Conservation (phyloP, 768 basidiomycete genomes). For the Butyriboletus loyo region DNA sequence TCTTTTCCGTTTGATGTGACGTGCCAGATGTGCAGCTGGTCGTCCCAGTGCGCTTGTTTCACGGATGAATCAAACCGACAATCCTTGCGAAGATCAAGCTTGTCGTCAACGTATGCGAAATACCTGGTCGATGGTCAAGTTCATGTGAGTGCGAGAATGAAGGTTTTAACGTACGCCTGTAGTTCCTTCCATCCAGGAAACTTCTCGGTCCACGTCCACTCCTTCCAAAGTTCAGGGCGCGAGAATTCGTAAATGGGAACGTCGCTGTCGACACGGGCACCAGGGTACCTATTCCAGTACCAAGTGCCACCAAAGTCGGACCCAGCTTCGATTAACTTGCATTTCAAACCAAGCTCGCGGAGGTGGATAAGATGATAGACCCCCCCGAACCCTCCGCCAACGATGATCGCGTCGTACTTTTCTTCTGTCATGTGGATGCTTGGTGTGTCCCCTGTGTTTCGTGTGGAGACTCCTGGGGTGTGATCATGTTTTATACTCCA, state of each 20-base stretch:
- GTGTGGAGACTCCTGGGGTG: background rate
- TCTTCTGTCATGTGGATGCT: background rate
- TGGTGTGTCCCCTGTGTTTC: background rate
- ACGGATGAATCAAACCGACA: constrained; percentile 12
- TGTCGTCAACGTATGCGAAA: constrained; percentile 11
- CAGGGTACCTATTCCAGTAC: constrained; percentile 17
- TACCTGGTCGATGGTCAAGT: background rate
- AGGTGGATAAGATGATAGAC: constrained; percentile 7
- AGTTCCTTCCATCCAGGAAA: constrained; percentile 13
- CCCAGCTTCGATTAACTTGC: constrained; percentile 9
- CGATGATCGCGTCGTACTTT: constrained; percentile 5
- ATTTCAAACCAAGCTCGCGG: background rate
- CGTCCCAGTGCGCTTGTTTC: constrained; percentile 11
- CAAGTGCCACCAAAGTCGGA: constrained; percentile 13
- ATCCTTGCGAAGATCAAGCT: constrained; percentile 14
- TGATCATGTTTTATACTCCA: background rate
- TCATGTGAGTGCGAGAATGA: background rate
- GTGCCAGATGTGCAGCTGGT: constrained; percentile 5
- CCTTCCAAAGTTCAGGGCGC: constrained; percentile 11
- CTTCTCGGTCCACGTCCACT: constrained; percentile 12
- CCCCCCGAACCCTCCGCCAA: constrained; percentile 6
- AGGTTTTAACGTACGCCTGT: background rate
- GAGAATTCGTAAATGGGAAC: constrained; percentile 11
- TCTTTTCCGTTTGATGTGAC: constrained; percentile 3
- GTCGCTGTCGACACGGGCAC: constrained; percentile 9